phyloP scores from a whole-genome alignment of 805 yeast species.

The Alloascoidea hylecoeti region DNA sequence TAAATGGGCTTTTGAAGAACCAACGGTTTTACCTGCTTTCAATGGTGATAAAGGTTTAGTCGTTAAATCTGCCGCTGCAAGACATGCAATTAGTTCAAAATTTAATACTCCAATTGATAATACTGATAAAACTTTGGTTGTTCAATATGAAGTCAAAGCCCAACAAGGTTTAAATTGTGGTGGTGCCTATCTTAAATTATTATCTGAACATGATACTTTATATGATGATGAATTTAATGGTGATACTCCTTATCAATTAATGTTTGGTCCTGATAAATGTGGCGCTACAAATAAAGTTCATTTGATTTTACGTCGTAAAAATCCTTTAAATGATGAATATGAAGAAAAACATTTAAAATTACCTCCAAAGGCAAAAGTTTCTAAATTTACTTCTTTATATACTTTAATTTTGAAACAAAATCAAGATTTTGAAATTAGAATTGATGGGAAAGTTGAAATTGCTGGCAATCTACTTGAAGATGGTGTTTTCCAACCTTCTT shows the following conservation, averaged over 20 bases:
- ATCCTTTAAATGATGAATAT: slow-evolving; percentile 35
- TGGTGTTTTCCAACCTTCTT: slow-evolving; percentile 43
- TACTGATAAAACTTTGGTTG: slow-evolving; percentile 50
- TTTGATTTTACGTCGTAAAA: slow-evolving; percentile 49
- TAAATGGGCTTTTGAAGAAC: slow-evolving; percentile 61
- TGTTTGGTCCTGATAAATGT: slow-evolving; percentile 94
- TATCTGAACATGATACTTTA: slow-evolving; percentile 26
- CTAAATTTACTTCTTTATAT: slow-evolving; percentile 50
- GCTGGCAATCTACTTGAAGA: slow-evolving; percentile 55
- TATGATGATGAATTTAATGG: slow-evolving; percentile 37
- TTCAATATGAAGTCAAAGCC: slow-evolving; percentile 81
- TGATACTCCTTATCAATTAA: slow-evolving; percentile 64
- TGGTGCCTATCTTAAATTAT: slow-evolving; percentile 76
- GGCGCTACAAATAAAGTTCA: slow-evolving; percentile 72
- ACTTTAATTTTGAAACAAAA: slow-evolving; percentile 58
- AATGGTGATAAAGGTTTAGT: slow-evolving; percentile 64
- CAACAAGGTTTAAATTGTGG: slow-evolving; percentile 76
- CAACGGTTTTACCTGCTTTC: slow-evolving; percentile 42
- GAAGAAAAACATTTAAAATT: slow-evolving; percentile 56
- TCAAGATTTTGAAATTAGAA: slow-evolving; percentile 64
- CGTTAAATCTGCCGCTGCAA: slow-evolving; percentile 60
- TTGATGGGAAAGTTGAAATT: slow-evolving; percentile 61
- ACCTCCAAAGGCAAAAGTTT: slow-evolving; percentile 55
- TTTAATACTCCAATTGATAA: slow-evolving; percentile 46
- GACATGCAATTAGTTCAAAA: slow-evolving; percentile 64